Base-by-base conservation (phyloP, 371 early-diverging fungal species). In the Chytridium lagenaria region DNA sequence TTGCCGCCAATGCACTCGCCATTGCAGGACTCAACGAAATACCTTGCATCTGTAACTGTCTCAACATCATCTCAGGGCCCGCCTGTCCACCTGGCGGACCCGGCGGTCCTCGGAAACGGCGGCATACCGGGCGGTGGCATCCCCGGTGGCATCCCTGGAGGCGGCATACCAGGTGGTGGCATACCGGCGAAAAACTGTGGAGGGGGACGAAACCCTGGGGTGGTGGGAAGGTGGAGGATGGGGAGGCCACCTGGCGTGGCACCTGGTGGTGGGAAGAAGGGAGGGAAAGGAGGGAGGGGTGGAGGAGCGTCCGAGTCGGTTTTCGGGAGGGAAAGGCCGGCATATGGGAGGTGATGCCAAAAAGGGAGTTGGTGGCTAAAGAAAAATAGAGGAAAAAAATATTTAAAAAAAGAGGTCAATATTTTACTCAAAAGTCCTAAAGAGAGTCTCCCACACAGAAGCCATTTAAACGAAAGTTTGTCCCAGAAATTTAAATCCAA, bases 121-220 rank as follows among this genome's bases (percentile, higher is more conserved):
- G 16, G 39, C 37, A 36, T 26, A 28, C 49, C 12, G 1, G 66
- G 66, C 33, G 72, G 72, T 30, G 39, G 61, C 59, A 23, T 31
- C 37, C 59, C 39, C 7, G 70, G 70, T 33, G 16, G 31, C 0
- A 10, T 5, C 0, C 63, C 63, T 3, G 71, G 71, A 1, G 72
- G 72, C 0, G 33, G 23, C 34, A 69, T 37, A n/a, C 73, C 73
- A 30, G 74, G 74, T 15, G 57, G 57, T 10, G 61, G 68, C 19
- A 59, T 55, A 52, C 52, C 15, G 38, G 38, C 33, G 52, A 64
- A 51, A 22, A 71, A 40, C 1, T 59, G 50, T 12, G 59, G 73
- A 0, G 71, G 70, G 1, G 75, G 75, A 59, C 71, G 16, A 59
- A 75, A 70, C 52, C 75, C 75, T 26, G 76, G 76, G 7, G 76